Evolutionary conservation across 768 basidiomycete genomes (phyloP), one percentile per base, ranked within the genome.

Genomic region (Mrakia frigida): DNA sequence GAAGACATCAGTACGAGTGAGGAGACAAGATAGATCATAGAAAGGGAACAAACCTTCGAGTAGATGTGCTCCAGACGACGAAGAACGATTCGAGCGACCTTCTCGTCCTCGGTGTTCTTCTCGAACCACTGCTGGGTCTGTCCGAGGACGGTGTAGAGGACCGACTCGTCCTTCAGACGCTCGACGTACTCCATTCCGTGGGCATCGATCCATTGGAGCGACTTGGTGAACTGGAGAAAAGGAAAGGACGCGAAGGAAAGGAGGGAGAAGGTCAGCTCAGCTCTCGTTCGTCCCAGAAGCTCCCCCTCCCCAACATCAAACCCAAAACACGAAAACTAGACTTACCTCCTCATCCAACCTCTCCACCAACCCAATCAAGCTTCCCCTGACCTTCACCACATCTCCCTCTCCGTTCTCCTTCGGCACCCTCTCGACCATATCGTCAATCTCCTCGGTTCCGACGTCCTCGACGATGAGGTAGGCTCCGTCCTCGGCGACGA

Each of bases 171-270:
- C 84, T 94, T 94, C 75, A 99, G 86, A 68, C 97, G 88, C 82
- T 98, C 97, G 61, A 99, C 91, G 82, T 99, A 99, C 83, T 99
- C 97, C n/a, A 92, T 93, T 2, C 97, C 94, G 82, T 99, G 97
- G 11, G 97, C 96, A 81, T 99, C 97, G 79, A 97, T 94, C 81
- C 98, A 94, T 88, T 98, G 97, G 46, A 99, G 85, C 81, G 93
- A 94, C 82, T 92, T 92, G 61, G 94, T 98, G 83, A 99, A 99
- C 84, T 83, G 68, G 3, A 46, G 46, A 50, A 18, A 50, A 21
- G n/a, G 41, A 69, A 37, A 37, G 65, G 73, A 52, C 25, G 25
- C 50, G 23, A 50, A 50, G 46, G 46, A 50, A n/a, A n/a, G n/a
- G 43, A 21, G 46, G 18, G 18, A 14, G 13, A 50, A 16, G 21